Base-by-base conservation (phyloP, 208 protist genomes). In the Trypanosoma melophagium region DNA sequence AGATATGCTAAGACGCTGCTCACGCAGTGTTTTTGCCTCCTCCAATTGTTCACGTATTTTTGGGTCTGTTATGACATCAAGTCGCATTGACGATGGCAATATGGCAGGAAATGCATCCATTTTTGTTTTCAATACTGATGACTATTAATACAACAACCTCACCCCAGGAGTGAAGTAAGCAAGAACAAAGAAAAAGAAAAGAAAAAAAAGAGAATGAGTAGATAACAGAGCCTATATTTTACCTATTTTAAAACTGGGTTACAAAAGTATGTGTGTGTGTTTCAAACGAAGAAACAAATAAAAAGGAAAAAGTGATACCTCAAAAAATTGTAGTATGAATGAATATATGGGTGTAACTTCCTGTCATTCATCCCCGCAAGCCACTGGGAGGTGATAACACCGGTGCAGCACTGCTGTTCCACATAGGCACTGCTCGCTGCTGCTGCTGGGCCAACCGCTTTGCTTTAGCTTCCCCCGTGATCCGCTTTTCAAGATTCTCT, bases 401-500 rank as follows among this genome's bases (percentile, higher is more conserved):
- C 55, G 41, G 17, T 21, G 56, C 17, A 10, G 45, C 45, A 41
- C 0, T 35, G 0, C 73, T 86, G 66, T 74, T 86, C 53, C 72
- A 79, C 31, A 62, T 66, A 0, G 68, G 38, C 7, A 68, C 45
- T n/a, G 73, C 56, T 17, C 71, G 61, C 52, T 75, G 63, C 40
- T 74, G 66, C 25, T 78, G 69, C 42, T 74, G 72, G 0, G 12
- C 45, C 13, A 84, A 63, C 28, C 89, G 79, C 53, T 79, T 73
- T 70, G 69, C 62, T 54, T 85, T 89, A 8, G 61, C 61, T 55
- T 90, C 86, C 31, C 75, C 67, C 14, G 51, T 51, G 7, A 88
- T n/a, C 47, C 86, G 82, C 54, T 83, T 88, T 70, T 98, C 95
- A 76, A 98, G 83, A 60, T 69, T 47, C 72, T 98, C 96, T 1